Evolutionary conservation across 2,329 filamentous ascomycete species (phyloP), one percentile per base, ranked within the genome.

Genomic region (Aspergillus eucalypticola): DNA sequence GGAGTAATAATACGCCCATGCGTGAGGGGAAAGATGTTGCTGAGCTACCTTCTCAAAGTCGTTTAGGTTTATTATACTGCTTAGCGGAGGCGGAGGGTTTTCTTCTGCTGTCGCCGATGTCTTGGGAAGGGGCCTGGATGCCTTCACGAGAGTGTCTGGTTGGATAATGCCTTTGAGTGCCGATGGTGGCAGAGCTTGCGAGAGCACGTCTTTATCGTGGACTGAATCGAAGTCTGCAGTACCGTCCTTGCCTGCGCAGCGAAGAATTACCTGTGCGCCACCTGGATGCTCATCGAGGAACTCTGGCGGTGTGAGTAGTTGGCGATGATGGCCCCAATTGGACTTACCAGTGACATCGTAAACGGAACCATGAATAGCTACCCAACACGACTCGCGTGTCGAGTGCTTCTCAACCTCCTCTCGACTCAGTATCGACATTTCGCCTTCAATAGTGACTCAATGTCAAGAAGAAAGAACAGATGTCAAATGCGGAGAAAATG

Each of bases 401-500:
- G 78, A 76, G 60, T 84, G 83, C 59, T 77, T 81, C 66, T 80
- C 78, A 25, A 85, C 78, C 62, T 84, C 81, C 27, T 80, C 72
- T 4, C 78, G 68, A 0, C 81, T 83, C 58, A 84, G 79, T 8
- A 42, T 21, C 21, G 41, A n/a, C 53, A 55, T 55, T 19, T 2
- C 13, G 32, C n/a, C 2, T 25, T 11, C 8, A 6, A 4, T 23
- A 6, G 13, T 41, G 7, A 13, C 32, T 35, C 19, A 39, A 10
- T 25, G 35, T n/a, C 15, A 42, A 41, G 23, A 3, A 21, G 10
- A 8, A 54, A 17, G 17, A 13, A 32, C 17, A 25, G 3, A 15
- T 4, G 13, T n/a, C 19, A 52, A 4, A 3, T 25, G 35, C 5
- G 39, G 19, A 21, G 21, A 11, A 7, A n/a, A 46, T 15, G 29